Percentiles rank a stretch among this genome's conserved stretches.
phyloP scores from a whole-genome alignment of 2,329 filamentous ascomycete species.

The Pestalotiopsis sp. region DNA sequence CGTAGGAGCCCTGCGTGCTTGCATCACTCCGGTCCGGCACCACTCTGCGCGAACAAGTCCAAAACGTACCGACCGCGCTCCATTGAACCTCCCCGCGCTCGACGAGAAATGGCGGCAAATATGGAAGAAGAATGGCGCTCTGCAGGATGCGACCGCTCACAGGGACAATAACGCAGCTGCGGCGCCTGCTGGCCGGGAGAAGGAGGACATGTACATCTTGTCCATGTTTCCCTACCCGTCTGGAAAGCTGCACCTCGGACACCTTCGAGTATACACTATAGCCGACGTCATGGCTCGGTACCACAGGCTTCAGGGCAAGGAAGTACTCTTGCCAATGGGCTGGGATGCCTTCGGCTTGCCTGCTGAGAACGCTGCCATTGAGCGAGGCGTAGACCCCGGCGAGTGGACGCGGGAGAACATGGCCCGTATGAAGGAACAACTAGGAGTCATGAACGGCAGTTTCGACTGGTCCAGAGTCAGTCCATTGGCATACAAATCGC shows the following conservation, averaged over 20 bases:
- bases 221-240: constrained; percentile 96
- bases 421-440: constrained; percentile 79
- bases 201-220: constrained; percentile 66
- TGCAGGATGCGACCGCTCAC: neutral
- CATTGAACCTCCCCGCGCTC: constrained; percentile 48
- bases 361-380: constrained; percentile 88
- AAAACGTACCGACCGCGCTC: constrained; percentile 10
- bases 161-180: neutral
- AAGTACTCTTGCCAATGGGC: constrained; percentile 86
- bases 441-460: constrained; percentile 75
- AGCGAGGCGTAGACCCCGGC: constrained; percentile 75
- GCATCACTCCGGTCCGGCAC: neutral
- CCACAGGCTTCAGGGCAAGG: constrained; percentile 70
- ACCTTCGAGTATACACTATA: constrained; percentile 87
- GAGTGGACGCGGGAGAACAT: constrained; percentile 84
- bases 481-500: constrained; percentile 17
- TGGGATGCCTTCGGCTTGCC: constrained; percentile 94
- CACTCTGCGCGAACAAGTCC: neutral
- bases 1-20: constrained; percentile 2
- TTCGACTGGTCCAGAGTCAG: constrained; percentile 84
- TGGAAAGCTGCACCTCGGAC: constrained; percentile 82
- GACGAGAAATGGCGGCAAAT: constrained; percentile 54
- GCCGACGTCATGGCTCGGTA: constrained; percentile 83
- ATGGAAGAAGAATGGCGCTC: constrained; percentile 36
- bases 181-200: constrained; percentile 17